A percentile compares a stretch with the other conserved stretches of the same genome.
Conservation (phyloP, 805 yeast genomes). For the Barnettozyma populi region DNA sequence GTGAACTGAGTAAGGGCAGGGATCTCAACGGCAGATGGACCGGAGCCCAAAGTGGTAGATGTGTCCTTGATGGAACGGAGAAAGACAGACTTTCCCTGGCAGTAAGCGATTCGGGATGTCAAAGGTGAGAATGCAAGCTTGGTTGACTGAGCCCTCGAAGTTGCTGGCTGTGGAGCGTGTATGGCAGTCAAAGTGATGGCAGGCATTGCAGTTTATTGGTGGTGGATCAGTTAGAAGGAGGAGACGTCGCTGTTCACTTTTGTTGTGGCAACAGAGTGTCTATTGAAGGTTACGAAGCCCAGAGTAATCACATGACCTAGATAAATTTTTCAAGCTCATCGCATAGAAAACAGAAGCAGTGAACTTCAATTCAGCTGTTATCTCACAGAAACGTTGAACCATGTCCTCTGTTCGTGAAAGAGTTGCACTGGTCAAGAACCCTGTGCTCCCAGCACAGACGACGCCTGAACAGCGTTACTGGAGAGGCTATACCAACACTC, state of each 20-base stretch:
- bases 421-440: slow-evolving; percentile 58
- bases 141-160: not conserved
- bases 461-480: slow-evolving; percentile 94
- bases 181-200: not conserved
- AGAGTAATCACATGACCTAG: not conserved
- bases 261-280: not conserved
- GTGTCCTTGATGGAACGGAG: slow-evolving; percentile 41
- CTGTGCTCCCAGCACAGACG: slow-evolving; percentile 75
- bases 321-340: not conserved
- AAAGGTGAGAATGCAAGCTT: not conserved
- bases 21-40: slow-evolving; percentile 22
- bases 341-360: not conserved
- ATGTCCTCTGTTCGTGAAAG: slow-evolving; percentile 77
- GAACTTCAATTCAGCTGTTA: not conserved
- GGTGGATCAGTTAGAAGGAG: not conserved
- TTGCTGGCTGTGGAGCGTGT: not conserved
- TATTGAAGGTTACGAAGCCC: not conserved
- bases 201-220: not conserved
- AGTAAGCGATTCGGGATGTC: slow-evolving; percentile 23
- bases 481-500: slow-evolving; percentile 82
- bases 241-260: not conserved
- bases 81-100: slow-evolving; percentile 64
- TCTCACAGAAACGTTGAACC: not conserved
- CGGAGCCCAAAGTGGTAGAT: not conserved
- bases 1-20: slow-evolving; percentile 52